These are phyloP conservation scores for Clitoria ternatea DNA, from an alignment of 306 rosid species.

Conservation along the genomic window DNA sequence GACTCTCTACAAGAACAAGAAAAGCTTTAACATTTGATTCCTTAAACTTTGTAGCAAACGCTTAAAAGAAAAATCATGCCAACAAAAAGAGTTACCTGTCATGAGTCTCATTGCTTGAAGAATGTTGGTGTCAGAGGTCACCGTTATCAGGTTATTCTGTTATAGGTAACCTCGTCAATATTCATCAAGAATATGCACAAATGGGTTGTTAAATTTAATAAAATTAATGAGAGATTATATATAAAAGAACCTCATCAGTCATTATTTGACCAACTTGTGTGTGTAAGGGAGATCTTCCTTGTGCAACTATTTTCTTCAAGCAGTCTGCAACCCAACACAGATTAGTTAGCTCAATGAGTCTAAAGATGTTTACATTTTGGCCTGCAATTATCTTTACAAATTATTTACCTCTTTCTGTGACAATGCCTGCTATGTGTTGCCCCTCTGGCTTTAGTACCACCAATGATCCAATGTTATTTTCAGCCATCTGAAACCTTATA, in stretches of 20 bases:
- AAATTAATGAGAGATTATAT: conserved; percentile 16
- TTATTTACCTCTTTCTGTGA: conserved; percentile 85
- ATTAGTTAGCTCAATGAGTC: background rate
- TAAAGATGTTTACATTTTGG: background rate
- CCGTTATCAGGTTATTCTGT: conserved; percentile 65
- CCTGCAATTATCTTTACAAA: too few species aligned
- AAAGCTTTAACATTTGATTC: background rate
- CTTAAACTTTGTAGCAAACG: background rate
- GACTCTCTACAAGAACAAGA: conserved; percentile 44
- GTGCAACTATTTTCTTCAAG: conserved; percentile 62
- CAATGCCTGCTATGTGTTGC: conserved; percentile 66
- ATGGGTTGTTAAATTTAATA: background rate
- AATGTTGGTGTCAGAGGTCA: conserved; percentile 73
- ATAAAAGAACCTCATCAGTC: conserved; percentile 68
- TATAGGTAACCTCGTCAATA: conserved; percentile 1
- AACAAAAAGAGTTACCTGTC: conserved; percentile 48
- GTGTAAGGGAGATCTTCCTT: conserved; percentile 69
- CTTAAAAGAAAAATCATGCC: background rate
- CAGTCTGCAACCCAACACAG: conserved; percentile 52
- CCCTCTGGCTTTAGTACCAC: conserved; percentile 77
- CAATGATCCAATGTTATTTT: conserved; percentile 64
- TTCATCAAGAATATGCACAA: background rate
- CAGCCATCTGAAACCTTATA: conserved; percentile 66
- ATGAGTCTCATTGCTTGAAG: conserved; percentile 89
- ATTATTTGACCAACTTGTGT: conserved; percentile 75